phyloP scores from a whole-genome alignment of 306 rosid species.

The Cicer pinnatifidum region DNA sequence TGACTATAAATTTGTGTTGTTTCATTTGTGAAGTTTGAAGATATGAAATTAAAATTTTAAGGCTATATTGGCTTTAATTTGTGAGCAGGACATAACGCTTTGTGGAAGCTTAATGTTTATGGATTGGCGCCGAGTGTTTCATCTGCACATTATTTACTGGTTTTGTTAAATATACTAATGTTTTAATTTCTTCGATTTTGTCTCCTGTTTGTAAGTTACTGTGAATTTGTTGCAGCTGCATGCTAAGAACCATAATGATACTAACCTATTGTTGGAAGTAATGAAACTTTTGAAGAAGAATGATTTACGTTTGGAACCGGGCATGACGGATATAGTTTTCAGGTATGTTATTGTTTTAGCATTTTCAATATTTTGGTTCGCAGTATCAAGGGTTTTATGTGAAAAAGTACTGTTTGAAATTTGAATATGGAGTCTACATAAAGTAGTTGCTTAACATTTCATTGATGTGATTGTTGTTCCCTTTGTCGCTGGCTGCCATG shows the following conservation, averaged over 20 bases:
- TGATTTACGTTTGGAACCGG: conserved; percentile 81
- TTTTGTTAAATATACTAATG: conserved; percentile 30
- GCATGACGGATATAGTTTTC: conserved; percentile 93
- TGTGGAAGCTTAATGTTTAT: conserved; percentile 87
- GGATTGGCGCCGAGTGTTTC: no score
- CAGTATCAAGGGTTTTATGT: conserved; percentile 1
- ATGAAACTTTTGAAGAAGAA: conserved; percentile 79
- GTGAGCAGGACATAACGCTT: conserved; percentile 73
- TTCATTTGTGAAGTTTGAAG: conserved; percentile 4
- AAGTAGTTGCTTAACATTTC: neutral
- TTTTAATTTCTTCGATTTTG: conserved; percentile 34
- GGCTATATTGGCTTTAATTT: conserved; percentile 32
- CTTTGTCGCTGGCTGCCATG: conserved; percentile 12
- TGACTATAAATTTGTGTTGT: conserved; percentile 3
- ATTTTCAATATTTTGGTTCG: conserved; percentile 31
- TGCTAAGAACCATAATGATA: conserved; percentile 74
- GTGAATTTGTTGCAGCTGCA: conserved; percentile 53
- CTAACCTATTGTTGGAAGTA: conserved; percentile 68
- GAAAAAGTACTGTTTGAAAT: neutral
- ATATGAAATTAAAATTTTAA: conserved; percentile 28
- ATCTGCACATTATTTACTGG: no score
- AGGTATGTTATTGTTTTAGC: conserved; percentile 55
- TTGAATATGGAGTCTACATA: conserved; percentile 26
- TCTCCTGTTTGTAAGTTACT: conserved; percentile 34
- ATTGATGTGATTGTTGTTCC: conserved; percentile 33